These are phyloP conservation scores for Suhomyces panamericanus DNA, from an alignment of 1,139 yeast species.

Conservation along the genomic window DNA sequence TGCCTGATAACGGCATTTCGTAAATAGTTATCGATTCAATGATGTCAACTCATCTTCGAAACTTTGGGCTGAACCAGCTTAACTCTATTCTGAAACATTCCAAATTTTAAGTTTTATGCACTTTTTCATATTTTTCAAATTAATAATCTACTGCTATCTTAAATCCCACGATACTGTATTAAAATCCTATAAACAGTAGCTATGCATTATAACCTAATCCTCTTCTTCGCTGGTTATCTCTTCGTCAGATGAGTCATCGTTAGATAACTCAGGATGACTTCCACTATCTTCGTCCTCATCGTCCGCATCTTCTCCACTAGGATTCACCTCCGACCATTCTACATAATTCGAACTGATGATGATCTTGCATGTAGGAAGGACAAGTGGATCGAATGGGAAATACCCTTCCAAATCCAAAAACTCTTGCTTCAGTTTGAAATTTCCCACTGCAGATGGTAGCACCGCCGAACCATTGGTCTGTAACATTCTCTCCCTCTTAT, in stretches of 20 bases:
- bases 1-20: too few species aligned
- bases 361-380: constrained; percentile 61
- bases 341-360: constrained; percentile 53
- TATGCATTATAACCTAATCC: constrained; percentile 7
- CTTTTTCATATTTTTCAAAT: too few species aligned
- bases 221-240: constrained; percentile 24
- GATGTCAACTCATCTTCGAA: too few species aligned
- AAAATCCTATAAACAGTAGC: constrained; percentile 5
- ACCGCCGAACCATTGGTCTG: constrained; percentile 31
- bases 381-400: constrained; percentile 93
- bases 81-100: too few species aligned
- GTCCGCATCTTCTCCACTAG: constrained; percentile 55
- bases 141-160: background rate
- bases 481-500: constrained; percentile 64
- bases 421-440: constrained; percentile 64
- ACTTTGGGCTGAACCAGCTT: too few species aligned
- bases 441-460: constrained; percentile 36
- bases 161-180: constrained; percentile 1
- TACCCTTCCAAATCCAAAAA: constrained; percentile 87
- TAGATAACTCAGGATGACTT: constrained; percentile 33
- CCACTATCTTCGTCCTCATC: constrained; percentile 55
- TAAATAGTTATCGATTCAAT: too few species aligned
- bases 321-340: constrained; percentile 69
- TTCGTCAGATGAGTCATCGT: constrained; percentile 30
- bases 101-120: too few species aligned